Evolutionary conservation across 2,329 filamentous ascomycete genomes (phyloP).

Genomic region (Juglanconis oblonga): DNA sequence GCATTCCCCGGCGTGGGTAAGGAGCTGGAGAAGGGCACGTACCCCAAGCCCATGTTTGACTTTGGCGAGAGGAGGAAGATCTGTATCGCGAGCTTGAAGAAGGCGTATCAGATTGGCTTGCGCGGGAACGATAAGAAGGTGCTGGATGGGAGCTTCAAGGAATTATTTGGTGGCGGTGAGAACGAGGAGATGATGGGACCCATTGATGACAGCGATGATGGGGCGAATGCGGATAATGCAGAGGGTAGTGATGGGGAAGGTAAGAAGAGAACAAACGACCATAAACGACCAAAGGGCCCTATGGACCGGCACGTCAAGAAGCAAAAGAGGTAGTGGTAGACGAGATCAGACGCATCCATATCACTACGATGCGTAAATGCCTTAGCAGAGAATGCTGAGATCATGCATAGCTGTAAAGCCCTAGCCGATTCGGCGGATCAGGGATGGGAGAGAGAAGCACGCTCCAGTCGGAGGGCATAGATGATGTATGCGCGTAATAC

Average conservation of each 20-base stretch:
- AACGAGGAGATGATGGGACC: conserved; percentile 39
- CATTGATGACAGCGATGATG: conserved; percentile 29
- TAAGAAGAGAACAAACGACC: conserved; percentile 18
- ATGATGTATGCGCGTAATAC: no score
- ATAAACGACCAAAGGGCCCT: conserved; percentile 25
- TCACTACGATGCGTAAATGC: no score
- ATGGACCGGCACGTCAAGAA: conserved; percentile 33
- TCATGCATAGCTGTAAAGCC: no score
- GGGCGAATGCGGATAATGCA: conserved; percentile 30
- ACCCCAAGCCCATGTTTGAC: conserved; percentile 77
- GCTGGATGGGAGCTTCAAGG: conserved; percentile 56
- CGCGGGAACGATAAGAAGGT: conserved; percentile 63
- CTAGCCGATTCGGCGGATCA: no score
- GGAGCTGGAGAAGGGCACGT: conserved; percentile 45
- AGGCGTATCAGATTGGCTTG: conserved; percentile 63
- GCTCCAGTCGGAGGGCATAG: no score
- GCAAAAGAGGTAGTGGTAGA: conserved; percentile 19
- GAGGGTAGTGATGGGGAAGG: conserved; percentile 22
- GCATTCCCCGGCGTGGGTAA: conserved; percentile 45
- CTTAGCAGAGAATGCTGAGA: no score
- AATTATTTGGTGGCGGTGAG: conserved; percentile 38
- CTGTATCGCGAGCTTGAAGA: conserved; percentile 68
- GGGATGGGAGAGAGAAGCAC: no score
- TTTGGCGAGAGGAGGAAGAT: conserved; percentile 59
- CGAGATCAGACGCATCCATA: no score